Base-by-base conservation (phyloP, 352 stramenopile genomes). In the Phytopythium boreale region DNA sequence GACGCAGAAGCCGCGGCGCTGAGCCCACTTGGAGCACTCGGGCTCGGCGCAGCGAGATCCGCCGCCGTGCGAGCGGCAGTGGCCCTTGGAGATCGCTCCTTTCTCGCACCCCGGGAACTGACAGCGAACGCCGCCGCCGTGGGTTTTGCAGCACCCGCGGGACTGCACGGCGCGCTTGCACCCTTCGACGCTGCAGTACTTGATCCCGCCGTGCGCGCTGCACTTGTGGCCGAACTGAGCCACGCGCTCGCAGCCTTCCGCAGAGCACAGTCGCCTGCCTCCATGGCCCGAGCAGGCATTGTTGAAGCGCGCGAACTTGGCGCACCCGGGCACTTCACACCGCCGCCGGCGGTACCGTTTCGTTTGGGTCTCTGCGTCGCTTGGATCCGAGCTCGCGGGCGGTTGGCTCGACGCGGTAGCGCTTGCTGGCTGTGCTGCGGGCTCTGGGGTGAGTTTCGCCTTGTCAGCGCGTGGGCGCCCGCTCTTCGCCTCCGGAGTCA, bases 111-210 rank as follows among this genome's bases (percentile, higher is more conserved):
- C 83, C 5, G 72, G 72, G 17, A 80, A 69, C 67, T 93, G 84
- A 69, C 88, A 96, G n/a, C 84, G 84, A 27, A 93, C 85, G 31
- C 88, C 88, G 14, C 88, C 88, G 10, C 88, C 88, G 64, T 96
- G 88, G 3, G 85, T 93, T 70, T 94, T 95, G 71, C 88, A 96
- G 49, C 82, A 91, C 12, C 88, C 88, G 15, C 88, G 84, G 43
- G 84, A 92, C 69, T 95, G 87, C 53, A 94, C 87, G 7, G 81
- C 82, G 49, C 86, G 84, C 26, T 82, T 67, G 41, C 87, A 95
- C 0, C 77, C 81, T 24, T 90, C 79, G 2, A 92, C 64, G 41
- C 74, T 82, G 62, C 87, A 95, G 53, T 84, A 81, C 59, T 92
- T 93, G 59, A 92, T 74, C 8, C 87, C 85, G 34, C 87, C 85